Evolutionary conservation across 2,329 filamentous ascomycete genomes (phyloP).

Genomic region (Diaporthe sp.): DNA sequence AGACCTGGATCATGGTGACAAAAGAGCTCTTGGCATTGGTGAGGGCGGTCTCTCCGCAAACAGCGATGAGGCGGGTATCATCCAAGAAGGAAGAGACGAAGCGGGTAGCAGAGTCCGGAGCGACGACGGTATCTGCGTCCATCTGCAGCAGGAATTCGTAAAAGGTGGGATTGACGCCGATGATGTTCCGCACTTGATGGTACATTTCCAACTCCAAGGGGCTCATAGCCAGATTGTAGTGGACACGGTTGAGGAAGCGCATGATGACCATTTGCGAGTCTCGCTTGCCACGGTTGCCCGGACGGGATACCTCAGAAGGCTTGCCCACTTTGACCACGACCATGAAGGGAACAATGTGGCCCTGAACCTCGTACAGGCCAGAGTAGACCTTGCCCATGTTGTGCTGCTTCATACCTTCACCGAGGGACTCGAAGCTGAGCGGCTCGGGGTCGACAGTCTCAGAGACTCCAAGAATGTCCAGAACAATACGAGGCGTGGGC

Average conservation of each 20-base stretch:
- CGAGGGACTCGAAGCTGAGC: constrained; percentile 95
- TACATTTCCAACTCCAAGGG: constrained; percentile 98
- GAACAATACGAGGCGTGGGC: constrained; percentile 93
- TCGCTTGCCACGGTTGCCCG: constrained; percentile 98
- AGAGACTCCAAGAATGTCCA: constrained; percentile 96
- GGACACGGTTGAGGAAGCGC: constrained; percentile 98
- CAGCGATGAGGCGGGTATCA: constrained; percentile 92
- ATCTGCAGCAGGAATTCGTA: constrained; percentile 98
- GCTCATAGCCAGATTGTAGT: constrained; percentile 97
- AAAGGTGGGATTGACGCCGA: constrained; percentile 97
- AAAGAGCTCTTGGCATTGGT: constrained; percentile 94
- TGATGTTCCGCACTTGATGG: constrained; percentile 98
- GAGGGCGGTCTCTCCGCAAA: constrained; percentile 94
- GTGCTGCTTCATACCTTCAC: constrained; percentile 96
- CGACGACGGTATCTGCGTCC: constrained; percentile 96
- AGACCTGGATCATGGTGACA: constrained; percentile 99
- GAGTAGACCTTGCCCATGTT: constrained; percentile 99
- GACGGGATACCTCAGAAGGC: constrained; percentile 93
- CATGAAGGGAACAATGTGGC: constrained; percentile 97
- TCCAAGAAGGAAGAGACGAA: constrained; percentile 93
- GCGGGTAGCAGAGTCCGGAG: constrained; percentile 88
- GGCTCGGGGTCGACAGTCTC: constrained; percentile 96
- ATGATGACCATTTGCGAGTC: constrained; percentile 99
- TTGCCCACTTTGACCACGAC: constrained; percentile 98
- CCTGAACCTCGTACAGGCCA: constrained; percentile 96